Evolutionary conservation across 2,329 filamentous ascomycete species (phyloP).

Genomic region (Coniella lustricola): DNA sequence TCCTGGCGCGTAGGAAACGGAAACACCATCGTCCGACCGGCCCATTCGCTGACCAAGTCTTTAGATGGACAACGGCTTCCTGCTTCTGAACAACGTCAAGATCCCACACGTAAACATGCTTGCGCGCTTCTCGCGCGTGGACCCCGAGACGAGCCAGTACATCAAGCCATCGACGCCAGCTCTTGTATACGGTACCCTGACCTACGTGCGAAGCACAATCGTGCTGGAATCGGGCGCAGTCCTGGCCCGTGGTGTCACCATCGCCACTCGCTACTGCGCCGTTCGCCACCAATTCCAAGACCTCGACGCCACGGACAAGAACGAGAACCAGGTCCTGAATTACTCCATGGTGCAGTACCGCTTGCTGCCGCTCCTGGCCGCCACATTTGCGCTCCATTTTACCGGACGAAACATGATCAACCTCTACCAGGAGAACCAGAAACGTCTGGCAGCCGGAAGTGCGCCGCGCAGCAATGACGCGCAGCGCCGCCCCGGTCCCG

Average conservation of each 20-base stretch:
- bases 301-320: constrained; percentile 48
- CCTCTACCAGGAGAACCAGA: constrained; percentile 66
- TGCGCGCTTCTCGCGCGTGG: constrained; percentile 61
- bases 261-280: constrained; percentile 67
- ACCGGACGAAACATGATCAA: constrained; percentile 71
- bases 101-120: constrained; percentile 70
- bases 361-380: constrained; percentile 63
- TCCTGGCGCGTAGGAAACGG: too few species aligned
- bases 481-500: constrained; percentile 55
- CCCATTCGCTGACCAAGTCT: too few species aligned
- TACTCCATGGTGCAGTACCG: constrained; percentile 77
- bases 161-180: constrained; percentile 58
- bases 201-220: constrained; percentile 67
- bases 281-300: constrained; percentile 75
- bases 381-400: constrained; percentile 73
- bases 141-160: constrained; percentile 62
- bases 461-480: constrained; percentile 21
- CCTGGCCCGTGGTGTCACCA: constrained; percentile 69
- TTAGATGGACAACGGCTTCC: constrained; percentile 70
- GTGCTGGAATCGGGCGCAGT: constrained; percentile 66
- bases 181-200: constrained; percentile 68
- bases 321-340: constrained; percentile 70
- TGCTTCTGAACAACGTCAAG: constrained; percentile 70
- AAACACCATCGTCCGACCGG: too few species aligned
- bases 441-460: constrained; percentile 48